Base-by-base conservation (phyloP, 1,139 yeast species). In the Suhomyces bokatorum region DNA sequence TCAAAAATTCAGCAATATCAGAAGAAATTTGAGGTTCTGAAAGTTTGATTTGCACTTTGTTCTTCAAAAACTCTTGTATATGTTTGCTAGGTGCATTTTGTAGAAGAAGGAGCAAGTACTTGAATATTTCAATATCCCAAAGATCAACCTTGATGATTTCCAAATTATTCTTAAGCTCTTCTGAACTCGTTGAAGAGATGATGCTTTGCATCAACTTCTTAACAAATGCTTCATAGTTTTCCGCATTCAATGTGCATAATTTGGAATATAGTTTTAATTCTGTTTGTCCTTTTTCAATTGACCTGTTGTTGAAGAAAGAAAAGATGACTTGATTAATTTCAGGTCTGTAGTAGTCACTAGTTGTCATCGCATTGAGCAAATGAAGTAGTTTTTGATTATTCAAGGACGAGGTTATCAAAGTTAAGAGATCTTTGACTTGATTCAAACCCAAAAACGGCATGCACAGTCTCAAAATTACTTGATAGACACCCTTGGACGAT, bases 171-270 rank as follows among this genome's bases (percentile, higher is more conserved):
- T 57, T 61, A 40, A 69, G 62, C n/a, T 63, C 69, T 2, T 60
- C 66, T 3, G 59, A 51, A 30, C 63, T 62, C 16, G 56, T 31
- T 37, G 60, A 44, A 33, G 64, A 45, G 10, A 72, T 74, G 16
- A 72, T 55, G 14, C 65, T 58, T 49, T 71, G 77, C 13, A 73
- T 59, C 3, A 71, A 50, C 34, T 53, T 59, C 44, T 71, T 73
- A 8, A 67, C 69, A 40, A 69, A 60, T 0, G 51, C 39, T 31
- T 60, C 66, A 45, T 57, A 70, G 24, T 60, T 63, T 4, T 41
- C 40, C 5, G 55, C 47, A 6, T 63, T 44, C 6, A 46, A 35
- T 34, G 54, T 58, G 40, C 71, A 69, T 9, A 71, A 52, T 8
- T 49, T 46, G 1, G 73, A 67, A 33, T 59, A 58, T 4, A 59